phyloP scores from a whole-genome alignment of 805 yeast genomes.

The Kodamaea kakaduensis region DNA sequence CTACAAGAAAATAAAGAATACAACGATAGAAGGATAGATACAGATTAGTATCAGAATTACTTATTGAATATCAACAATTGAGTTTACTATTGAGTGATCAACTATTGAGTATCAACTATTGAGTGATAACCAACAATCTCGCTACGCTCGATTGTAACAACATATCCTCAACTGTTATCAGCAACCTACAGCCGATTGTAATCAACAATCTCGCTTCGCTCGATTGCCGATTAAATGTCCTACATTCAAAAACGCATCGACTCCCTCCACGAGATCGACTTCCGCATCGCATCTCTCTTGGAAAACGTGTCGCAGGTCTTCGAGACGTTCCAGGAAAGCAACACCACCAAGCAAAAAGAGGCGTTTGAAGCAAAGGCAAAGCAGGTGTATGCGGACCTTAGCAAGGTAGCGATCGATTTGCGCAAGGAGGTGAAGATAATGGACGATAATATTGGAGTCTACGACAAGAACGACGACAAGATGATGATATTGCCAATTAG shows the following conservation, averaged over 20 bases:
- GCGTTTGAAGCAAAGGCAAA: constrained; percentile 43
- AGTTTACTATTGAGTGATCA: too few relatives aligned
- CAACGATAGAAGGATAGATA: too few relatives aligned
- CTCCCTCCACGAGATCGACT: constrained; percentile 49
- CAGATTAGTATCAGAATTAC: too few relatives aligned
- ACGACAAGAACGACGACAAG: constrained; percentile 39
- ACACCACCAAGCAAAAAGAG: constrained; percentile 26
- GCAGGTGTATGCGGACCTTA: constrained; percentile 50
- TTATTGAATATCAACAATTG: too few relatives aligned
- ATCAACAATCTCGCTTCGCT: too few relatives aligned
- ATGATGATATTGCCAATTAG: constrained; percentile 61
- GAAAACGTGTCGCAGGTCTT: constrained; percentile 47
- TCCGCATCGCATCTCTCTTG: constrained; percentile 48
- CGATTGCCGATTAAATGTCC: too few relatives aligned
- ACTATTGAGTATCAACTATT: too few relatives aligned
- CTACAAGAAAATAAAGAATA: too few relatives aligned
- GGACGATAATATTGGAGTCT: constrained; percentile 55
- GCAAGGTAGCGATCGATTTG: constrained; percentile 54
- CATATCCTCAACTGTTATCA: too few relatives aligned
- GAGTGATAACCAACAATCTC: too few relatives aligned
- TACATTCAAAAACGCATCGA: constrained; percentile 51
- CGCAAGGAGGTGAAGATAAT: constrained; percentile 64
- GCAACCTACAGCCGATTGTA: too few relatives aligned
- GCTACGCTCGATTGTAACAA: too few relatives aligned
- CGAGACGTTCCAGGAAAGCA: constrained; percentile 34